phyloP scores from a whole-genome alignment of 2,329 filamentous ascomycete species.

The Ciborinia camelliae region DNA sequence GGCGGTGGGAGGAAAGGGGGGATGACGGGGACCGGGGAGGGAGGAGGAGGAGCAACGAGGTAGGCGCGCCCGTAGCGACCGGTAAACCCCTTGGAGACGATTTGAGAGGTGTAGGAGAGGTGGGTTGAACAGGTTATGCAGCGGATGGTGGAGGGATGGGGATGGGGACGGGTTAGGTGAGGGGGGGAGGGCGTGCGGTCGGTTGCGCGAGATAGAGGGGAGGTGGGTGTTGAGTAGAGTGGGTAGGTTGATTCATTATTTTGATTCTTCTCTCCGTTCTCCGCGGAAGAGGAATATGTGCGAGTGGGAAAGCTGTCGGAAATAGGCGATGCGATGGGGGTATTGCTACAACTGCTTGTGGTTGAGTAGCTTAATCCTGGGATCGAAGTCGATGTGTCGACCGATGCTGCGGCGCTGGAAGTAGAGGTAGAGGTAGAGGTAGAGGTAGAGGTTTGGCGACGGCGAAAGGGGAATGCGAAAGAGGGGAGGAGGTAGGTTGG shows the following conservation, averaged over 20 bases:
- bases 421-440: conserved; percentile 28
- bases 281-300: neutral
- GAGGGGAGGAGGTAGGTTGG: conserved; percentile 52
- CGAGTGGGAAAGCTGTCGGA: neutral
- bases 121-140: conserved; percentile 58
- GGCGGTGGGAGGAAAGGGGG: conserved; percentile 19
- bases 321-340: conserved; percentile 23
- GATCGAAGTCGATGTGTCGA: conserved; percentile 16
- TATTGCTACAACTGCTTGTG: conserved; percentile 34
- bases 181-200: neutral
- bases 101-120: conserved; percentile 58
- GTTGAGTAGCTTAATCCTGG: conserved; percentile 41
- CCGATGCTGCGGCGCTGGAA: conserved; percentile 27
- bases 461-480: conserved; percentile 46
- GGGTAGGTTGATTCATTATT: neutral
- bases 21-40: conserved; percentile 14
- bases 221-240: neutral
- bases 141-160: conserved; percentile 55
- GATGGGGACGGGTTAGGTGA: conserved; percentile 44
- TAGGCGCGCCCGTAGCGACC: conserved; percentile 63
- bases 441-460: conserved; percentile 38
- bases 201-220: neutral
- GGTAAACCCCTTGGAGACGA: conserved; percentile 64
- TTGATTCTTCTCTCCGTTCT: neutral
- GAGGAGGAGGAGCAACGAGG: conserved; percentile 47